Evolutionary conservation across 805 yeast species (phyloP), one percentile per base, ranked within the genome.

Genomic region (Brettanomyces sp.): DNA sequence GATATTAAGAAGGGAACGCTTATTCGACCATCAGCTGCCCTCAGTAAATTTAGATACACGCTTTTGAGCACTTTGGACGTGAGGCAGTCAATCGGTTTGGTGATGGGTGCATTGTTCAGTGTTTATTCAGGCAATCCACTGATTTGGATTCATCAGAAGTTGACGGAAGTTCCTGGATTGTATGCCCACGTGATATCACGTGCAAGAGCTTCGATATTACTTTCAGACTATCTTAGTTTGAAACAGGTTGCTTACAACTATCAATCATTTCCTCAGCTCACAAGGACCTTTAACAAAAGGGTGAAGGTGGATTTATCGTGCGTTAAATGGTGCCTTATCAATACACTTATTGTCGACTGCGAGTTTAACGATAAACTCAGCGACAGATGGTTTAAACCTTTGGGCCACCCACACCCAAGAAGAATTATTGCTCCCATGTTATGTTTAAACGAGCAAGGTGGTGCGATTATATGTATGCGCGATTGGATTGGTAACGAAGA

Each of bases 161-260:
- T 85, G 3, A 74, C 90, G 68, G 85, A 81, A 50, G 76, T 77
- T 23, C 90, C 95, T 8, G 98, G 99, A 1, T 69, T 88, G 7
- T 88, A 86, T 55, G 97, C 97, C 25, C 77, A 86, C 53, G 69
- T 86, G 28, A 77, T 89, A 24, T 80, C 93, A 22, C 74, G 74
- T 47, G 79, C 75, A 56, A 72, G 79, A 42, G 93, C 87, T 2
- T 77, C 90, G 2, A 73, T 90, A 21, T 57, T 91, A 30, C 68
- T 93, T 40, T 84, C 95, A 2, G 98, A 93, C 59, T 90, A 90
- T 57, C 70, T 93, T 41, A 90, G 91, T 13, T 67, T 93, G 53
- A 93, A 93, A 59, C 82, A 89, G 45, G 96, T 89, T 14, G 89
- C 89, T 1, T 90, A 86, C 56, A 93, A 93, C 63, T 93, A 93